Conservation (phyloP, 768 basidiomycete genomes). For the Serendipita sp. region DNA sequence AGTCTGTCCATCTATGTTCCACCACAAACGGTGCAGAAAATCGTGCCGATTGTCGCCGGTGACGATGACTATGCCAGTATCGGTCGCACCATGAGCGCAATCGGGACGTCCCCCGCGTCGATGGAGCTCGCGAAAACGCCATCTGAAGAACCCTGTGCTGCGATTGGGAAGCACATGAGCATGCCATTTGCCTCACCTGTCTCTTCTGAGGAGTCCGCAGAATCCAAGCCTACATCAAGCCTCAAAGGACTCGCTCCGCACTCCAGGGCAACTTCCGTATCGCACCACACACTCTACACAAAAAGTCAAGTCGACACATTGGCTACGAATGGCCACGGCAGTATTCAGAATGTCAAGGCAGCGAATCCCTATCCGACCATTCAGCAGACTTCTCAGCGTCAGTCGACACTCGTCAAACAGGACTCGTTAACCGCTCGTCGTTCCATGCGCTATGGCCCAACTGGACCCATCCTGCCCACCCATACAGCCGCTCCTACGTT, state of each 20-base stretch:
- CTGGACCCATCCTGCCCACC: not conserved
- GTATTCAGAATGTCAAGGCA: not conserved
- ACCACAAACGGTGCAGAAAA: not conserved
- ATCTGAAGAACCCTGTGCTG: not conserved
- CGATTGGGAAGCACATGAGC: not conserved
- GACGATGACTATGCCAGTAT: not conserved
- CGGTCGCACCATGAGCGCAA: not conserved
- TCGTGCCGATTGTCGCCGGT: not conserved
- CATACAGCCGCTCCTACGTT: not conserved
- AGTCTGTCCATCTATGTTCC: not conserved
- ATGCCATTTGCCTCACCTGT: not conserved
- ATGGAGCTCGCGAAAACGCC: not conserved
- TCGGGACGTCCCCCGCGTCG: not conserved
- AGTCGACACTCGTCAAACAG: not conserved
- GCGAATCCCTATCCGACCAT: not conserved
- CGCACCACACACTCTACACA: not conserved
- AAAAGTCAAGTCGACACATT: not conserved
- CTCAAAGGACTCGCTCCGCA: not conserved
- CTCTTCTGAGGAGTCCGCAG: not conserved
- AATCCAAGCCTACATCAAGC: not conserved
- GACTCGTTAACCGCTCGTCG: slow-evolving; percentile 1
- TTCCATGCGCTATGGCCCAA: not conserved
- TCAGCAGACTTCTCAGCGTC: not conserved
- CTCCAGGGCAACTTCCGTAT: not conserved
- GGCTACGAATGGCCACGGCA: not conserved